Evolutionary conservation across 306 rosid genomes (phyloP), one percentile per base, ranked within the genome.

Genomic region (Citrullus colocynthis): DNA sequence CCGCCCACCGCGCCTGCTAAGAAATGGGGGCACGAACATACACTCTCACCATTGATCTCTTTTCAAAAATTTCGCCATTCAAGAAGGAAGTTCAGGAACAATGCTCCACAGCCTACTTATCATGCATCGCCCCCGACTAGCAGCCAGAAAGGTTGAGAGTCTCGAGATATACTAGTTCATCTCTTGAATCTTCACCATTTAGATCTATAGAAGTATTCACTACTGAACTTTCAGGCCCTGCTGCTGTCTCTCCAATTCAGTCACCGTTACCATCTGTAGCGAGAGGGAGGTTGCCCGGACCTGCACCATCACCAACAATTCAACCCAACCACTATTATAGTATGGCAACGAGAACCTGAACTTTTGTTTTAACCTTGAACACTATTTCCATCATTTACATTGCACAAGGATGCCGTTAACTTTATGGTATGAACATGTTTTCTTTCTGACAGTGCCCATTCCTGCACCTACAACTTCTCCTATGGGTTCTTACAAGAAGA

Each of bases 391-490:
- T 32, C 15, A 58, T 57, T 36, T 36, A 65, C 11, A 55, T 55
- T 55, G 60, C 28, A 36, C 63, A 44, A 37, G 45, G 32, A n/a
- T 78, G 59, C 41, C 7, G 20, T 32, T 80, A 64, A 80, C 73
- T 37, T 81, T 64, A 81, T 30, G 65, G 21, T 20, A 79, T 74
- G 71, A 10, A 80, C 51, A 30, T 83, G 82, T 81, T 75, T 71
- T 74, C 71, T 81, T 81, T 80, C 64, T 84, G 30, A 78, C 80
- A 94, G 95, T 70, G 76, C 93, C 97, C 56, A 77, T 84, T 45
- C 80, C 79, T 82, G 78, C 96, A 15, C 97, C 94, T 20, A 60
- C 83, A 82, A 80, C 81, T 77, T 86, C 97, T 75, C 97, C 96
- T 41, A 34, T 82, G 78, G 83, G 89, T 80, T 91, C 90, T 69